These are phyloP conservation scores for Dryas alaskensis DNA, from an alignment of 306 rosid species.

Conservation along the genomic window DNA sequence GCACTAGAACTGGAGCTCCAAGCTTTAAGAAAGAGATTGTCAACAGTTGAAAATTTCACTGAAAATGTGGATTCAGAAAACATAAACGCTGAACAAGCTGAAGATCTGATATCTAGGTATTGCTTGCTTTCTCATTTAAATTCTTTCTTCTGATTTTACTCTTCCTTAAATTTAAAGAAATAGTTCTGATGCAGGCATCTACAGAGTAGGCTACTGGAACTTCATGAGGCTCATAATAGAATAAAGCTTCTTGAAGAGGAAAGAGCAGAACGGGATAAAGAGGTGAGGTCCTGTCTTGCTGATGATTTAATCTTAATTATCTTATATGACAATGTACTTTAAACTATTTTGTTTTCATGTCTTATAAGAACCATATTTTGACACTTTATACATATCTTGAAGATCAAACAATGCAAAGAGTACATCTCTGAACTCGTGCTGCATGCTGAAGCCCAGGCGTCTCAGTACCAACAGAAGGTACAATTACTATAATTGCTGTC, in stretches of 20 bases:
- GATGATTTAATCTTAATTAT: background rate
- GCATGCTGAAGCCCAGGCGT: slow-evolving; percentile 94
- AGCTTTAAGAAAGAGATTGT: slow-evolving; percentile 60
- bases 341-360: background rate
- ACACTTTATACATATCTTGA: slow-evolving; percentile 25
- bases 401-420: slow-evolving; percentile 79
- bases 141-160: slow-evolving; percentile 2
- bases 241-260: slow-evolving; percentile 82
- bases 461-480: slow-evolving; percentile 95
- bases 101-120: slow-evolving; percentile 60
- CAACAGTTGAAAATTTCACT: slow-evolving; percentile 51
- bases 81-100: slow-evolving; percentile 38
- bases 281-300: slow-evolving; percentile 48
- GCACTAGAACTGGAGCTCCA: slow-evolving; percentile 75
- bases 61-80: slow-evolving; percentile 47
- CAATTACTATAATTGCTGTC: slow-evolving; percentile 2
- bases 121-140: slow-evolving; percentile 30
- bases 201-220: slow-evolving; percentile 43
- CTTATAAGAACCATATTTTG: slow-evolving; percentile 24
- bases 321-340: slow-evolving; percentile 8
- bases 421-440: slow-evolving; percentile 77
- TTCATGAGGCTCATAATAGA: slow-evolving; percentile 57
- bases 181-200: slow-evolving; percentile 49
- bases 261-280: slow-evolving; percentile 60
- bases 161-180: slow-evolving; percentile 20